Evolutionary conservation across 2,329 filamentous ascomycete genomes (phyloP), one percentile per base, ranked within the genome.

Genomic region (Canariomyces notabilis): DNA sequence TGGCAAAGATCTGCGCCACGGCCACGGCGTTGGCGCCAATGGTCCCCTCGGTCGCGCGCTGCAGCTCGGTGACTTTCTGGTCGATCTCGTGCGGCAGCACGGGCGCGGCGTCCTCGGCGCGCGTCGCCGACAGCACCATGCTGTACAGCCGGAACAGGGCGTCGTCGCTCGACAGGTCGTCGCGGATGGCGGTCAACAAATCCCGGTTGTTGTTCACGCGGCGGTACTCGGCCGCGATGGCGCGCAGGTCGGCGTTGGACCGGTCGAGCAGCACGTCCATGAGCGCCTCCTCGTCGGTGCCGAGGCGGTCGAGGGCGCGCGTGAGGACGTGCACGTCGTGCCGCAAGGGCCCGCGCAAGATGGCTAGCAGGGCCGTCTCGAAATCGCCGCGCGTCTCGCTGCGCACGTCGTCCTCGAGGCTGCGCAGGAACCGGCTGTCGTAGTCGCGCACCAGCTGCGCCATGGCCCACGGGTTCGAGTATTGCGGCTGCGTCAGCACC

Each of bases 111-210:
- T 96, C 89, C 61, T 95, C 89, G 29, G 81, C 78, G 33, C 89
- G 79, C 37, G 75, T 80, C 3, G 82, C 89, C 31, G 80, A 75
- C 37, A 94, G 71, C 19, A 95, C 82, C 66, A 91, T 85, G 62
- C 85, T 70, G 69, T 95, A 96, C 58, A 95, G 81, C 15, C 82
- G 74, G 62, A 89, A 82, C 0, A 90, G 95, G 67, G 90, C 91
- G 64, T 86, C 78, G 54, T 84, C 90, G 14, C n/a, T n/a, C n/a
- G n/a, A n/a, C n/a, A 96, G 71, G 56, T 96, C 91, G 20, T 76
- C 78, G n/a, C 54, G 80, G 81, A 96, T 79, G 44, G 86, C 85
- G 7, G 71, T 68, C 56, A 89, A 83, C 2, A 96, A 76, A n/a
- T 75, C 73, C 18, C 75, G 75, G n/a, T n/a, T n/a, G 33, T 72